Evolutionary conservation across 2,329 filamentous ascomycete genomes (phyloP).

Genomic region (Aspergillus japonicus): DNA sequence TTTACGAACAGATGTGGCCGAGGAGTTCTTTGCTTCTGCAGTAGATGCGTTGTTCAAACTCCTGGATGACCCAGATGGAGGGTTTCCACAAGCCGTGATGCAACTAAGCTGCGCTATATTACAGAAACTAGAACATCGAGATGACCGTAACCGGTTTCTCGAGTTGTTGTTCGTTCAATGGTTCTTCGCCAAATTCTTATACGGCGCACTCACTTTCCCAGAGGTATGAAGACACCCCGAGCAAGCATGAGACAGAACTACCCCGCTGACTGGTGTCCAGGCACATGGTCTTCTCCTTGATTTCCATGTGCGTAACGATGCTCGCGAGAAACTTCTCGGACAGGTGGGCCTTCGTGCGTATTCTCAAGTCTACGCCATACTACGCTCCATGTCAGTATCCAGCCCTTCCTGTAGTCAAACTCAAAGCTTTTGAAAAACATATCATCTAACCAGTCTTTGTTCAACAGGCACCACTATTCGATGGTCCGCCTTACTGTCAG

Average conservation of each 20-base stretch:
- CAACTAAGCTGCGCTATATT: conserved; percentile 83
- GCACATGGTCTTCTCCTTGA: conserved; percentile 69
- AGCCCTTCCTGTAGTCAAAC: conserved; percentile 5
- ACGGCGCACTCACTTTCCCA: conserved; percentile 80
- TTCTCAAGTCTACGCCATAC: conserved; percentile 74
- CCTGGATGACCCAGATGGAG: conserved; percentile 80
- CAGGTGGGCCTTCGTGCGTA: conserved; percentile 80
- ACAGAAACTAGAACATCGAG: conserved; percentile 67
- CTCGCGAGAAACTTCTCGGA: conserved; percentile 69
- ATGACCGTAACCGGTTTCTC: conserved; percentile 71
- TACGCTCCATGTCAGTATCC: conserved; percentile 62
- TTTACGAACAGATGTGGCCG: conserved; percentile 77
- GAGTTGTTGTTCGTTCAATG: conserved; percentile 86
- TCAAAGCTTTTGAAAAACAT: background rate
- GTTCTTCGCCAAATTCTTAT: conserved; percentile 85
- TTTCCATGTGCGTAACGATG: conserved; percentile 89
- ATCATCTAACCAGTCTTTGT: background rate
- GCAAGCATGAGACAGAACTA: background rate
- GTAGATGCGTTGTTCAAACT: conserved; percentile 80
- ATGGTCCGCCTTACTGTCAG: conserved; percentile 35
- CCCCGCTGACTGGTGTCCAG: conserved; percentile 43
- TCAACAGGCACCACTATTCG: conserved; percentile 36
- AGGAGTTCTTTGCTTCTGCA: conserved; percentile 84
- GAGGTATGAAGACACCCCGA: conserved; percentile 58
- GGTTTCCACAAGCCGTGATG: conserved; percentile 81